A percentile compares a stretch with the other conserved stretches of the same genome.
Evolutionary conservation across 2,329 filamentous ascomycete species (phyloP).

Genomic region (Apiospora pterosperma): DNA sequence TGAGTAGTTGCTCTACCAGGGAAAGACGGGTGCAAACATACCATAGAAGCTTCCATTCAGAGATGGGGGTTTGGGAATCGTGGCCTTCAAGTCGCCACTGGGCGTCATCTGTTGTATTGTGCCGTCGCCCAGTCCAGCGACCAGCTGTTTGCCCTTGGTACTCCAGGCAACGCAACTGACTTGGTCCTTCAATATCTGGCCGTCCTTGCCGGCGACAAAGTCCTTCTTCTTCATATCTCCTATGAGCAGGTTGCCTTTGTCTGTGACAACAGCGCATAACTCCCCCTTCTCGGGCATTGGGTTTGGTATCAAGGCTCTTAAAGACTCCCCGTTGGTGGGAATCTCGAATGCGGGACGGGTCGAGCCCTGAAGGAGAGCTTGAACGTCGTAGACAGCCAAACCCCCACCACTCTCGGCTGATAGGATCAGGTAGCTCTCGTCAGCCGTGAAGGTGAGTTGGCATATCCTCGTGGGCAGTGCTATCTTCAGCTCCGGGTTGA

Average conservation of each 20-base stretch:
- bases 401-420: conserved; percentile 80
- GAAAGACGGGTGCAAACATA: conserved; percentile 36
- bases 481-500: conserved; percentile 71
- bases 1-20: neutral
- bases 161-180: conserved; percentile 92
- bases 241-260: conserved; percentile 76
- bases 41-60: conserved; percentile 63
- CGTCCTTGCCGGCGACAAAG: conserved; percentile 56
- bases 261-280: conserved; percentile 77
- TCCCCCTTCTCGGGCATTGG: conserved; percentile 70
- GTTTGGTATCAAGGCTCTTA: conserved; percentile 77
- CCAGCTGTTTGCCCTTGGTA: conserved; percentile 85
- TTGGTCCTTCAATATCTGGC: conserved; percentile 62
- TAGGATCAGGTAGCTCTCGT: conserved; percentile 79
- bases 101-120: conserved; percentile 80
- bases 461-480: conserved; percentile 73
- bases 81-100: conserved; percentile 70
- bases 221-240: conserved; percentile 70
- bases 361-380: conserved; percentile 62
- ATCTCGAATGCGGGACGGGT: conserved; percentile 72
- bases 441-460: conserved; percentile 86
- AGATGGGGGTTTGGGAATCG: conserved; percentile 73
- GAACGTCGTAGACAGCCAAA: conserved; percentile 77
- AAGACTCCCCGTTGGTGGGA: conserved; percentile 67
- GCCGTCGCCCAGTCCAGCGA: conserved; percentile 81